These are phyloP conservation scores for Stereum hirsutum DNA, from an alignment of 1,284 basidiomycete species.

Conservation along the genomic window DNA sequence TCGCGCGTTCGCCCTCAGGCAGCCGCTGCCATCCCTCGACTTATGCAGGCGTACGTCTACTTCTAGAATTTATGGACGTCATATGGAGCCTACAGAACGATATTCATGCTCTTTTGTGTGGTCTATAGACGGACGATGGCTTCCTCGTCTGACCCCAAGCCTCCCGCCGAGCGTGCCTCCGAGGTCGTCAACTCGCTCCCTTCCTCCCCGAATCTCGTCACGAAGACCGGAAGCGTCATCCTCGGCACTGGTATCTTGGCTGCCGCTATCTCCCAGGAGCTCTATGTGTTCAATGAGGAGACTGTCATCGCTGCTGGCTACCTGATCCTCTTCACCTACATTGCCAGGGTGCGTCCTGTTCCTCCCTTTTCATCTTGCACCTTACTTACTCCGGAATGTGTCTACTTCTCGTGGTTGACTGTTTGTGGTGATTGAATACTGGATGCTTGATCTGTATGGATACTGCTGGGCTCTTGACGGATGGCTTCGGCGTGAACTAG, in stretches of 20 bases:
- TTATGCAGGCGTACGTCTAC: slow-evolving; percentile 45
- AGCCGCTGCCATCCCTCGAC: slow-evolving; percentile 42
- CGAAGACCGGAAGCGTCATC: slow-evolving; percentile 90
- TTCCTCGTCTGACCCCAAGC: slow-evolving; percentile 49
- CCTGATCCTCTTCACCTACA: slow-evolving; percentile 79
- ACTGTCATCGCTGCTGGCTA: slow-evolving; percentile 79
- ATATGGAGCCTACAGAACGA: slow-evolving; percentile 2
- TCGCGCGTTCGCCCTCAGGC: slow-evolving; percentile 45
- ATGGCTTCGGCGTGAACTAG: slow-evolving; percentile 12
- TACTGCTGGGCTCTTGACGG: neutral
- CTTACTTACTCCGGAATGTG: no score
- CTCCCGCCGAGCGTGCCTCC: slow-evolving; percentile 85
- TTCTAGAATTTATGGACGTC: no score
- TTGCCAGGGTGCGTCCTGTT: slow-evolving; percentile 62
- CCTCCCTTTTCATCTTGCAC: neutral
- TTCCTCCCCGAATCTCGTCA: slow-evolving; percentile 81
- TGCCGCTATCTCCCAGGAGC: slow-evolving; percentile 93
- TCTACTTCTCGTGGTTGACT: no score
- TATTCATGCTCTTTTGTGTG: neutral
- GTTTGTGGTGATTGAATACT: neutral
- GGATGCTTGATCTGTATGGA: neutral
- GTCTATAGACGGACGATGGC: slow-evolving; percentile 54
- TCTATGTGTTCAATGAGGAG: slow-evolving; percentile 98
- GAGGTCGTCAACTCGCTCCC: slow-evolving; percentile 91
- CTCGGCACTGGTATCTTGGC: slow-evolving; percentile 88